Conservation (phyloP, 768 basidiomycete species). For the Phanerochaete sordida region DNA sequence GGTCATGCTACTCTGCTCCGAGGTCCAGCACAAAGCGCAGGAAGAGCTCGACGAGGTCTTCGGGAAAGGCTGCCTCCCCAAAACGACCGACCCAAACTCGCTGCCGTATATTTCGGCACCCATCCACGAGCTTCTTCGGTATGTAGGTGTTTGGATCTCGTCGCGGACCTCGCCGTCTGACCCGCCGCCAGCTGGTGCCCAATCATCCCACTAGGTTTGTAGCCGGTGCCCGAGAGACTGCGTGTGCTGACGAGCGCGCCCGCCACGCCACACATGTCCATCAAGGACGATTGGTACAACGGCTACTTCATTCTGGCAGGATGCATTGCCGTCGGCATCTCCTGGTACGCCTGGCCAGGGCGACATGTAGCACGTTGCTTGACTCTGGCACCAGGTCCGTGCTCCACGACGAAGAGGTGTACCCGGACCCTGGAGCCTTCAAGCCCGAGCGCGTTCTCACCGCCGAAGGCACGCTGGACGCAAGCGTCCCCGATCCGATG, state of each 20-base stretch:
- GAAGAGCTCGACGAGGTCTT: constrained; percentile 15
- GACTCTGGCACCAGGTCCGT: not conserved
- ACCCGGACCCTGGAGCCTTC: constrained; percentile 5
- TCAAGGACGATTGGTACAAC: constrained; percentile 23
- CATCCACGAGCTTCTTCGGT: constrained; percentile 23
- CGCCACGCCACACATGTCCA: constrained; percentile 19
- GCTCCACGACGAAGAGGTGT: not conserved
- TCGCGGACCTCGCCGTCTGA: no score
- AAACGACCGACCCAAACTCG: constrained; percentile 14
- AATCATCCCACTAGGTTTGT: not conserved
- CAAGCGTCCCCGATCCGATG: constrained; percentile 2
- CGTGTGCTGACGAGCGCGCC: no score
- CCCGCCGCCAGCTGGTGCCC: not conserved
- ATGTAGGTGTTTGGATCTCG: constrained; percentile 2
- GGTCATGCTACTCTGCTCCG: constrained; percentile 12
- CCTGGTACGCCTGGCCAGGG: constrained; percentile 6
- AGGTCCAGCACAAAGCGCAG: constrained; percentile 13
- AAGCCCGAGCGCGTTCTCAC: constrained; percentile 4
- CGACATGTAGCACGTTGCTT: constrained; percentile 7
- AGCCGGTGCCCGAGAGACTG: no score
- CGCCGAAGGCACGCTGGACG: not conserved
- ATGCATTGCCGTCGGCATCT: constrained; percentile 22
- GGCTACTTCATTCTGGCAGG: constrained; percentile 26
- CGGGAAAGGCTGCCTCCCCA: constrained; percentile 21
- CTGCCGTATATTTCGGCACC: constrained; percentile 27